Conservation (phyloP, 768 basidiomycete genomes). For the Podaxis sp. region DNA sequence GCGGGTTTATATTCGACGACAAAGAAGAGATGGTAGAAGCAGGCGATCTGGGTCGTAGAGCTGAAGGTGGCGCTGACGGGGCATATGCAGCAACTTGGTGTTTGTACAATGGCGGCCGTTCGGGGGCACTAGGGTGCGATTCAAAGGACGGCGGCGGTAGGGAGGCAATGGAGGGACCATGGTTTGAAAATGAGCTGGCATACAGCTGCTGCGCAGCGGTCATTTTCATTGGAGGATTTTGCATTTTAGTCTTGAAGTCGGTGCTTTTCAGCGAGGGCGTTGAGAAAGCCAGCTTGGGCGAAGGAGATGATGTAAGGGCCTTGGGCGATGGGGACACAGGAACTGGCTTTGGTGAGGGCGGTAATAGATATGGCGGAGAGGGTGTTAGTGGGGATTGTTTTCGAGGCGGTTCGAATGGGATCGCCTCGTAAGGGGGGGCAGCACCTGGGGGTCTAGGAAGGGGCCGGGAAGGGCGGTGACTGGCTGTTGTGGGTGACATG, state of each 20-base stretch:
- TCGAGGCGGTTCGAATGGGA: not conserved
- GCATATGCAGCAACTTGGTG: slow-evolving; percentile 1
- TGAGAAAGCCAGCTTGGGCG: not conserved
- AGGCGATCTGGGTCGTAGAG: not conserved
- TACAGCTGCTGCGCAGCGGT: slow-evolving; percentile 15
- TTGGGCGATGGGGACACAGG: not conserved
- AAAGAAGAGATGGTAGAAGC: slow-evolving; percentile 3
- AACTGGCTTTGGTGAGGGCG: not conserved
- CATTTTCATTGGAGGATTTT: slow-evolving; percentile 3
- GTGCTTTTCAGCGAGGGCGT: not conserved
- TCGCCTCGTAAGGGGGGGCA: not conserved
- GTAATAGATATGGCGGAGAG: not conserved
- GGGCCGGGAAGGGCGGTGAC: not conserved
- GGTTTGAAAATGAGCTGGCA: slow-evolving; percentile 12
- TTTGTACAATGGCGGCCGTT: slow-evolving; percentile 3
- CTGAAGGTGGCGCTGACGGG: not conserved
- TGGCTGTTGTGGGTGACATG: not conserved
- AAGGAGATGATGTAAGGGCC: not conserved
- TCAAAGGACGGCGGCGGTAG: slow-evolving; percentile 1
- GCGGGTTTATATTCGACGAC: not conserved
- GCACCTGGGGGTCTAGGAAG: slow-evolving; percentile 5
- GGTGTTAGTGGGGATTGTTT: not conserved
- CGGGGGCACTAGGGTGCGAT: not conserved
- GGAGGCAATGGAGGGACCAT: not conserved
- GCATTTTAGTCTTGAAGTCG: not conserved